Evolutionary conservation across 2,329 filamentous ascomycete species (phyloP).

Genomic region (Alternaria sp.): DNA sequence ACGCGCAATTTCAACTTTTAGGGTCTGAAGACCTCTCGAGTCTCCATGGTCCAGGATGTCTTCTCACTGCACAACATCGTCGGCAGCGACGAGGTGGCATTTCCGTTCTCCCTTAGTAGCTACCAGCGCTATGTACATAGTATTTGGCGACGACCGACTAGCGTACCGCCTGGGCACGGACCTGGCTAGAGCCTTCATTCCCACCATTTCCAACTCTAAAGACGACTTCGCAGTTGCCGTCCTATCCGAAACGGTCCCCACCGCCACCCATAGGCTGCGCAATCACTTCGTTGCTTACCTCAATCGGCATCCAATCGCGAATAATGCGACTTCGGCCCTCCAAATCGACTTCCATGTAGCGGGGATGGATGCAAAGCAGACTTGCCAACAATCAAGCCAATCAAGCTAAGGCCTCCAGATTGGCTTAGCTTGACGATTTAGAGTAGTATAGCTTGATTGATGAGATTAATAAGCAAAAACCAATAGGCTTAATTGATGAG

Average conservation of each 20-base stretch:
- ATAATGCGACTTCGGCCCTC: slow-evolving; percentile 26
- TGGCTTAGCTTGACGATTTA: too few relatives aligned
- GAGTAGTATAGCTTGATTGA: too few relatives aligned
- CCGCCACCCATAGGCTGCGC: slow-evolving; percentile 34
- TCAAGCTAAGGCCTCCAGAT: too few relatives aligned
- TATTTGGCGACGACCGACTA: slow-evolving; percentile 38
- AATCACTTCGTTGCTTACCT: slow-evolving; percentile 36
- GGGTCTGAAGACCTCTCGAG: slow-evolving; percentile 4
- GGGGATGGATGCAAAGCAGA: background rate
- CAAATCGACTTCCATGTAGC: slow-evolving; percentile 31
- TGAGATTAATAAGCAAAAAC: too few relatives aligned
- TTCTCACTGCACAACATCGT: slow-evolving; percentile 32
- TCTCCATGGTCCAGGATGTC: slow-evolving; percentile 35
- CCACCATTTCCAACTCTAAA: slow-evolving; percentile 25
- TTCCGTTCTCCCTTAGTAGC: slow-evolving; percentile 34
- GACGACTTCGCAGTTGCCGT: slow-evolving; percentile 35
- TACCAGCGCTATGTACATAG: slow-evolving; percentile 32
- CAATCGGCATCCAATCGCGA: slow-evolving; percentile 34
- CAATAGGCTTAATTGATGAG: too few relatives aligned
- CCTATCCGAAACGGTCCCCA: slow-evolving; percentile 33
- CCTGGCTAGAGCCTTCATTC: slow-evolving; percentile 38
- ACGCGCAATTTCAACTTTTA: slow-evolving; percentile 6
- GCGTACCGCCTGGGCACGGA: slow-evolving; percentile 38
- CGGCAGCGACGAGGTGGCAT: slow-evolving; percentile 23
- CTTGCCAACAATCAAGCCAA: too few relatives aligned